Evolutionary conservation across 768 basidiomycete genomes (phyloP).

Genomic region (Boletus rubescentipes): DNA sequence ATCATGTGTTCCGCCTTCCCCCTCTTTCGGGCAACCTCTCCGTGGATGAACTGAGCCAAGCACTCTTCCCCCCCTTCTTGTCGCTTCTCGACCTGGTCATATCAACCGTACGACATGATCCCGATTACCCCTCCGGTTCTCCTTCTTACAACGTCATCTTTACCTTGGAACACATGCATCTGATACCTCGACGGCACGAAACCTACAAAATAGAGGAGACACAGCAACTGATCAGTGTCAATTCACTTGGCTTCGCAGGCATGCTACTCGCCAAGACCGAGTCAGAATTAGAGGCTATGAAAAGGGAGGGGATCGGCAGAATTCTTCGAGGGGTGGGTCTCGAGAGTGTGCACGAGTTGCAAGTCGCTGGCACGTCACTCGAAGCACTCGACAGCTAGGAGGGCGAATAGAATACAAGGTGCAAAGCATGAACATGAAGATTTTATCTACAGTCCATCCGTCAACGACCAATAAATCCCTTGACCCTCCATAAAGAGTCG

Average conservation of each 20-base stretch:
- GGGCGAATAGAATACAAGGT: background rate
- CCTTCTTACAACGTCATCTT: constrained; percentile 85
- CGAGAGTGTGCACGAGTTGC: constrained; percentile 65
- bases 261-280: constrained; percentile 86
- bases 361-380: constrained; percentile 49
- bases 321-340: constrained; percentile 67
- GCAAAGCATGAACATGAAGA: background rate
- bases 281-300: constrained; percentile 68
- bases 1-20: constrained; percentile 61
- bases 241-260: constrained; percentile 88
- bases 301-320: constrained; percentile 57
- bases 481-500: constrained; percentile 52
- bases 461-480: constrained; percentile 35
- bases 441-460: background rate
- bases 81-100: constrained; percentile 74
- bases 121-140: constrained; percentile 57
- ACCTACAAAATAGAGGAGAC: constrained; percentile 50
- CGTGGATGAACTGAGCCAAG: constrained; percentile 46
- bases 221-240: constrained; percentile 66
- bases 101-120: constrained; percentile 67
- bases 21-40: constrained; percentile 18
- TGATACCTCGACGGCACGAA: constrained; percentile 78
- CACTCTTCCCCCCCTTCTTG: constrained; percentile 62
- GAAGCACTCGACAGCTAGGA: constrained; percentile 30
- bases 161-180: constrained; percentile 79